phyloP scores from a whole-genome alignment of 140 eudicot species.

The Cichorium intybus region DNA sequence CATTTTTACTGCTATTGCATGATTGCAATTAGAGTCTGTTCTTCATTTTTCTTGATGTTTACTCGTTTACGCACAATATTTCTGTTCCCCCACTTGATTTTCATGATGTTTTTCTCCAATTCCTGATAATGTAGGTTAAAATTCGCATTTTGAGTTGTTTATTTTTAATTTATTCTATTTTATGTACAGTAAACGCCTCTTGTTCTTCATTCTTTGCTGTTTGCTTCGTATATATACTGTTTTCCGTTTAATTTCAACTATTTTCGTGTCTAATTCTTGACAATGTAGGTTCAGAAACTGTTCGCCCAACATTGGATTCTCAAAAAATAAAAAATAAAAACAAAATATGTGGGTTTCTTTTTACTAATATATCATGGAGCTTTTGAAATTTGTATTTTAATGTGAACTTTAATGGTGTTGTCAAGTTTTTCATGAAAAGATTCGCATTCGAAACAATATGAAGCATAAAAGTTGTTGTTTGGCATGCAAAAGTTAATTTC shows the following conservation, averaged over 20 bases:
- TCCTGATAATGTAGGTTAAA: slow-evolving; percentile 24
- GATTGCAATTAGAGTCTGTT: slow-evolving; percentile 11
- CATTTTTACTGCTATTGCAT: slow-evolving; percentile 27
- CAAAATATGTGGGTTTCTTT: neutral
- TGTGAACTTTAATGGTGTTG: slow-evolving; percentile 13
- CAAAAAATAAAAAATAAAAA: neutral
- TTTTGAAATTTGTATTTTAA: neutral
- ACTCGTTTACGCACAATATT: neutral
- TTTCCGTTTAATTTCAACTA: neutral
- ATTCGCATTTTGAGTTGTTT: slow-evolving; percentile 2
- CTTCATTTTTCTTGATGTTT: neutral
- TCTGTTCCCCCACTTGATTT: slow-evolving; percentile 6
- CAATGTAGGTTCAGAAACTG: slow-evolving; percentile 19
- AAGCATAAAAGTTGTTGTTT: slow-evolving; percentile 13
- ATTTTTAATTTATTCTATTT: neutral
- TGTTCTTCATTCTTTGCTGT: slow-evolving; percentile 9
- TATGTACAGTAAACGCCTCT: neutral
- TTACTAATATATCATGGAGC: slow-evolving; percentile 8
- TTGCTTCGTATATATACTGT: neutral
- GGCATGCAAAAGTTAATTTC: slow-evolving; percentile 10
- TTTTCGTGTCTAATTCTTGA: neutral
- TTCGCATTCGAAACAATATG: neutral
- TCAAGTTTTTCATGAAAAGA: neutral
- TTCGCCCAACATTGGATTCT: slow-evolving; percentile 30
- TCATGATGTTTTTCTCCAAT: slow-evolving; percentile 15